Conservation (phyloP, 2,329 filamentous ascomycete species). For the Graphilbum ipis-grandicollis region DNA sequence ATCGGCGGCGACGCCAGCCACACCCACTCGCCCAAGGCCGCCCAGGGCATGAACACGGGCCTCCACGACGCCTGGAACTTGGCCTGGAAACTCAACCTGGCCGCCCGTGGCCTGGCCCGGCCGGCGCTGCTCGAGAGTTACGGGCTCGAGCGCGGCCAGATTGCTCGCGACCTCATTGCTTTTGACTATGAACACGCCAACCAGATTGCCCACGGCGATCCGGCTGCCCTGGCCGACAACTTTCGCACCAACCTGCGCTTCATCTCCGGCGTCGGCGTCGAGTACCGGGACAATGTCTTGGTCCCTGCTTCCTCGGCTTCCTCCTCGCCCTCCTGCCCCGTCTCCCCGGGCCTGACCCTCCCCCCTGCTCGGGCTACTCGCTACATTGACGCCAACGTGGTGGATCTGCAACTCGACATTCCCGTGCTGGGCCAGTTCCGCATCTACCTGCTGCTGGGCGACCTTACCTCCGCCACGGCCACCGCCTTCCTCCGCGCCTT, state of each 20-base stretch:
- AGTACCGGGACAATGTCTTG: constrained; percentile 27
- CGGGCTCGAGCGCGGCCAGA: constrained; percentile 42
- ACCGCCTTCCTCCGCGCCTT: constrained; percentile 42
- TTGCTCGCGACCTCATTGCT: constrained; percentile 39
- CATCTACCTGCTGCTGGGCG: constrained; percentile 50
- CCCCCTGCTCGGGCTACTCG: constrained; percentile 54
- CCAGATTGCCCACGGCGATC: constrained; percentile 37
- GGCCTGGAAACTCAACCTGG: constrained; percentile 40
- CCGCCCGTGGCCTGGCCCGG: constrained; percentile 32
- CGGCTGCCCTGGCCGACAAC: constrained; percentile 39
- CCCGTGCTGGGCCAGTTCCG: constrained; percentile 65
- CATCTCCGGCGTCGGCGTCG: constrained; percentile 48
- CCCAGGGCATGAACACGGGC: constrained; percentile 42
- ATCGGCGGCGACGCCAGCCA: constrained; percentile 48
- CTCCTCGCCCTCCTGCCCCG: constrained; percentile 23
- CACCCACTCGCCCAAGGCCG: constrained; percentile 48
- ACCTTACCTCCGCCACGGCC: constrained; percentile 29
- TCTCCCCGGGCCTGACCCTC: constrained; percentile 35
- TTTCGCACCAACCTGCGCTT: constrained; percentile 49
- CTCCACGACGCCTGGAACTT: constrained; percentile 47
- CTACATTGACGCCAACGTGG: constrained; percentile 61
- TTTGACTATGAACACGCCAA: constrained; percentile 29
- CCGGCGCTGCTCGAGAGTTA: constrained; percentile 40
- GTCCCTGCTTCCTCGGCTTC: constrained; percentile 3
- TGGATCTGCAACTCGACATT: constrained; percentile 62